Evolutionary conservation across 192 early-diverging fungal species (phyloP).

Genomic region (Phycomyces nitens): DNA sequence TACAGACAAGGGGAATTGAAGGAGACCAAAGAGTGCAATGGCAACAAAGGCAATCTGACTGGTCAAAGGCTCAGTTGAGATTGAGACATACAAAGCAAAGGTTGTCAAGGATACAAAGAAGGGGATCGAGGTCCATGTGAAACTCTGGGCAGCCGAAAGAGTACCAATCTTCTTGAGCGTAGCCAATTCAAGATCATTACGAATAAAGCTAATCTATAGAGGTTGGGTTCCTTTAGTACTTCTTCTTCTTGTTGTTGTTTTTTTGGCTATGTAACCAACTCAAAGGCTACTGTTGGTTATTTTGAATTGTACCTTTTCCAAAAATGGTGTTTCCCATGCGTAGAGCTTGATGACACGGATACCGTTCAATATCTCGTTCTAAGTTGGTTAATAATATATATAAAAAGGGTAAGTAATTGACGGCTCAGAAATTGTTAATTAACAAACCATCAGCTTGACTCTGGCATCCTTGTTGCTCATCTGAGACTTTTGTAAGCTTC

Average conservation of each 20-base stretch:
- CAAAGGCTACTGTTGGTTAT: too few relatives aligned
- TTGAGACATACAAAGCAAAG: conserved; percentile 71
- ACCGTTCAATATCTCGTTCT: conserved; percentile 83
- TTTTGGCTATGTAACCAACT: too few relatives aligned
- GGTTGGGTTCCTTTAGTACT: too few relatives aligned
- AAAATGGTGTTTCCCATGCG: conserved; percentile 85
- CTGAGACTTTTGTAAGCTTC: conserved; percentile 69
- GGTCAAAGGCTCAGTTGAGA: conserved; percentile 51
- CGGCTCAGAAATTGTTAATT: too few relatives aligned
- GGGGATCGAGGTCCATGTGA: conserved; percentile 81
- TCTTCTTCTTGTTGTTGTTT: too few relatives aligned
- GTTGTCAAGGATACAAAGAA: conserved; percentile 85
- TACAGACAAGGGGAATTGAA: conserved; percentile 82
- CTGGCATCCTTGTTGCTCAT: conserved; percentile 84
- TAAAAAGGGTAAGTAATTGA: not conserved
- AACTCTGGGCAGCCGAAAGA: conserved; percentile 64
- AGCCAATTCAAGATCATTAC: conserved; percentile 72
- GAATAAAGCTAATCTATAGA: conserved; percentile 54
- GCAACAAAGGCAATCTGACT: conserved; percentile 79
- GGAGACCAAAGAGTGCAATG: conserved; percentile 86
- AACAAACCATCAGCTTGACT: conserved; percentile 43
- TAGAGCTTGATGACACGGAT: conserved; percentile 96
- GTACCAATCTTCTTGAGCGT: conserved; percentile 73
- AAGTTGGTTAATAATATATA: not conserved
- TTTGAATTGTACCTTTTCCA: conserved; percentile 54